phyloP scores from a whole-genome alignment of 2,329 filamentous ascomycete genomes.

The Knufia fluminis region DNA sequence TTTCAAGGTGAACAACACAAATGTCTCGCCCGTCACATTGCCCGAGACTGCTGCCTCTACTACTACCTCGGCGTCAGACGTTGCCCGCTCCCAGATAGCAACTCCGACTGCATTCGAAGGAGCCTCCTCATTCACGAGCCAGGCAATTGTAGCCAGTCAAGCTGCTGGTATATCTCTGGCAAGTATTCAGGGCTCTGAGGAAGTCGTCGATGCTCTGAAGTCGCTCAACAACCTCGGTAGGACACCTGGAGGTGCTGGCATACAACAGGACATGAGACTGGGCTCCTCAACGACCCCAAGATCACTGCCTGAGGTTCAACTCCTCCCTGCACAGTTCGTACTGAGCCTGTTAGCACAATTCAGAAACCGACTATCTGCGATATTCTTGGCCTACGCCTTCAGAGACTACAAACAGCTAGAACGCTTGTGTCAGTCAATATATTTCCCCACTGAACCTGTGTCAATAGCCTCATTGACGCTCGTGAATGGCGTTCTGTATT shows the following conservation, averaged over 20 bases:
- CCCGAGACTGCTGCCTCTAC: neutral
- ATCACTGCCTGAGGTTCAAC: constrained; percentile 6
- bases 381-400: constrained; percentile 5
- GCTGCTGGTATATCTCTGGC: constrained; percentile 1
- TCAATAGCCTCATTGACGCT: constrained; percentile 33
- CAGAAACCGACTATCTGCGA: neutral
- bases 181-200: neutral
- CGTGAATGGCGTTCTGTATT: constrained; percentile 31
- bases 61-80: neutral
- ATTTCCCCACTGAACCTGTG: constrained; percentile 36
- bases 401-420: constrained; percentile 3
- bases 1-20: neutral
- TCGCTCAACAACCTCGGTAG: neutral
- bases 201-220: constrained; percentile 5
- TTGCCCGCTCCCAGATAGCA: neutral
- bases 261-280: neutral
- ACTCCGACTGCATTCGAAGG: constrained; percentile 8
- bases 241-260: neutral
- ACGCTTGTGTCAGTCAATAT: constrained; percentile 33
- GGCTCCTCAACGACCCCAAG: neutral
- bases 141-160: constrained; percentile 7
- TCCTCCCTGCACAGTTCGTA: constrained; percentile 9
- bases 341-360: constrained; percentile 1
- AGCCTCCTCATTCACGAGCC: constrained; percentile 8
- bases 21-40: neutral